A percentile compares a stretch with the other conserved stretches of the same genome.
Evolutionary conservation across 1,284 basidiomycete species (phyloP).

Genomic region (Ganoderma leucocontextum): DNA sequence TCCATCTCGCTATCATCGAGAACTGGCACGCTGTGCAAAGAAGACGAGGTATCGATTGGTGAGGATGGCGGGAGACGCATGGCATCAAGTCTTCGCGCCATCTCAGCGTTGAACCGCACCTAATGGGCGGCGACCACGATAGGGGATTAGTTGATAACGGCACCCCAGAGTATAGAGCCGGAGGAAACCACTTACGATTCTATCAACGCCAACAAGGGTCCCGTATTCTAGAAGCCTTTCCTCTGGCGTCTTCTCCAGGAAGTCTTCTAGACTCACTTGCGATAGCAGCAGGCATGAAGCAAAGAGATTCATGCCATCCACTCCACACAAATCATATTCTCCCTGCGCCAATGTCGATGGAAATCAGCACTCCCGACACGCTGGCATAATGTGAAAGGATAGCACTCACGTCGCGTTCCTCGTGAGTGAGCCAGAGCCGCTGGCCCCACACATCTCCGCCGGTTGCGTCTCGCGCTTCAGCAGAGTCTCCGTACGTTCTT

Average conservation of each 20-base stretch:
- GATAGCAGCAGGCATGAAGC: constrained; percentile 68
- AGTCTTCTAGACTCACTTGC: constrained; percentile 59
- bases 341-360: constrained; percentile 48
- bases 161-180: neutral
- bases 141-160: constrained; percentile 5
- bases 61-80: constrained; percentile 42
- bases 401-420: constrained; percentile 53
- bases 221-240: constrained; percentile 57
- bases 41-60: constrained; percentile 23
- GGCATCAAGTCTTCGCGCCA: constrained; percentile 47
- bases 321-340: constrained; percentile 58
- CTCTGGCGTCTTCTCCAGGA: constrained; percentile 59
- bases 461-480: constrained; percentile 53
- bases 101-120: constrained; percentile 49
- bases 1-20: constrained; percentile 24
- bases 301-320: constrained; percentile 72
- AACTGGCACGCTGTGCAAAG: constrained; percentile 22
- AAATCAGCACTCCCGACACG: neutral
- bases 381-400: neutral
- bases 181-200: constrained; percentile 56
- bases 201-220: constrained; percentile 55
- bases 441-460: constrained; percentile 61
- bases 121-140: constrained; percentile 26
- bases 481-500: constrained; percentile 64
- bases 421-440: constrained; percentile 65